Evolutionary conservation across 805 yeast genomes (phyloP).

Genomic region (Candida sanyiensis): DNA sequence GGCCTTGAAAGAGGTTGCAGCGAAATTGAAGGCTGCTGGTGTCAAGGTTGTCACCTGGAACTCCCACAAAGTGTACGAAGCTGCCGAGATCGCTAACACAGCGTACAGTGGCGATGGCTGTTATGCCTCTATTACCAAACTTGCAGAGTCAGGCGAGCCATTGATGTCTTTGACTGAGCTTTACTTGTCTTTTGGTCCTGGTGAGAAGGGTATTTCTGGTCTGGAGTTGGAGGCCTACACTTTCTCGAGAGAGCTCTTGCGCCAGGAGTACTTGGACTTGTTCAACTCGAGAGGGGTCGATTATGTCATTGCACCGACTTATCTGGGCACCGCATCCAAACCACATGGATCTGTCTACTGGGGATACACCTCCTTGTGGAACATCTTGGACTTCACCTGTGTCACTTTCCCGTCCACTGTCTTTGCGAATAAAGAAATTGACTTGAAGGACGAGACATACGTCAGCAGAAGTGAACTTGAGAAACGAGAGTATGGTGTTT

Average conservation of each 20-base stretch:
- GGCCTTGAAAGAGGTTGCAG: slow-evolving; percentile 48
- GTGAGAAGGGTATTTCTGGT: slow-evolving; percentile 40
- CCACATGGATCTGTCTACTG: slow-evolving; percentile 62
- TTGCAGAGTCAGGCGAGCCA: slow-evolving; percentile 66
- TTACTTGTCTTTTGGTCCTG: slow-evolving; percentile 53
- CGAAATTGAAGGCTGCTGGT: slow-evolving; percentile 52
- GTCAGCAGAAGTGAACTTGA: slow-evolving; percentile 21
- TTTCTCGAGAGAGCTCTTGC: slow-evolving; percentile 49
- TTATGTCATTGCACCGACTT: slow-evolving; percentile 61
- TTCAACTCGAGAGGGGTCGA: slow-evolving; percentile 54
- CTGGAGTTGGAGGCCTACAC: slow-evolving; percentile 53
- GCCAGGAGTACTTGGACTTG: slow-evolving; percentile 49
- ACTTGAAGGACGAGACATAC: slow-evolving; percentile 35
- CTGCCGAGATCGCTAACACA: slow-evolving; percentile 49
- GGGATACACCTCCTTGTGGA: slow-evolving; percentile 77
- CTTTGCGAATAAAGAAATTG: slow-evolving; percentile 36
- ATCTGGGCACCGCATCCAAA: slow-evolving; percentile 67
- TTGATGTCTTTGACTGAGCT: slow-evolving; percentile 56
- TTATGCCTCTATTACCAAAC: slow-evolving; percentile 42
- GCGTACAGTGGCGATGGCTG: slow-evolving; percentile 69
- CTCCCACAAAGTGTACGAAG: slow-evolving; percentile 53
- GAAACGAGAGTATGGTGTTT: slow-evolving; percentile 29
- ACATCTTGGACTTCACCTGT: slow-evolving; percentile 65
- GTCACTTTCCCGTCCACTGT: slow-evolving; percentile 52
- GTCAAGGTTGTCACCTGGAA: slow-evolving; percentile 50